Base-by-base conservation (phyloP, 345 rosid species). In the Hibiscus syriacus region DNA sequence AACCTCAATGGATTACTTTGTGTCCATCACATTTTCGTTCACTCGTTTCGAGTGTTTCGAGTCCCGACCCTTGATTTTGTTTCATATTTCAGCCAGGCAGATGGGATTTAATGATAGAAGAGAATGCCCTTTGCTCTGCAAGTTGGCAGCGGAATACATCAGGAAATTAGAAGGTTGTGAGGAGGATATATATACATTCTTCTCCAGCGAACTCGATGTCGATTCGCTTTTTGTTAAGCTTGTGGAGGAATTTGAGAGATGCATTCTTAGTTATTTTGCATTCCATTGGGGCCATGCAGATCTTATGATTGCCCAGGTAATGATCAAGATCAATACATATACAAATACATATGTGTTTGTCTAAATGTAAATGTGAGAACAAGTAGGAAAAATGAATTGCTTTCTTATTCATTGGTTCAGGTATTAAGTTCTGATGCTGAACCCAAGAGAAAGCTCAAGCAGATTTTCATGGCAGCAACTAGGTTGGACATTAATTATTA, bases 171-270 rank as follows among this genome's bases (percentile, higher is more conserved):
- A 86, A 67, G 85, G 92, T 10, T 81, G 84, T 39, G 98, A 90
- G 75, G 85, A 81, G 13, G 92, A 88, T 46, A 87, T 93, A 53
- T 93, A 80, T 68, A 73, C 89, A 8, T 89, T 75, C 66, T 87
- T 93, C 69, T 71, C 80, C 25, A 38, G 74, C 43, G 90, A 88
- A 63, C 81, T 86, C 0, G 83, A 86, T 23, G 93, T 83, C 9
- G 96, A 92, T 63, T 70, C 96, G 5, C 84, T 90, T 60, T 88
- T 84, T 64, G 87, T 87, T 64, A 93, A 87, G 81, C 90, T 94
- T 14, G 87, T 94, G 19, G 96, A 91, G 73, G 99, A 94, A 77
- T 78, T 94, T 20, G 97, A 94, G 70, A 84, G 95, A 77, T 94
- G 99, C 64, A 91, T 85, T 38, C 88, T 94, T 6, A 91, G 90